Base-by-base conservation (phyloP, 164 flowering plant genomes). In the Nymphaea colorata region DNA sequence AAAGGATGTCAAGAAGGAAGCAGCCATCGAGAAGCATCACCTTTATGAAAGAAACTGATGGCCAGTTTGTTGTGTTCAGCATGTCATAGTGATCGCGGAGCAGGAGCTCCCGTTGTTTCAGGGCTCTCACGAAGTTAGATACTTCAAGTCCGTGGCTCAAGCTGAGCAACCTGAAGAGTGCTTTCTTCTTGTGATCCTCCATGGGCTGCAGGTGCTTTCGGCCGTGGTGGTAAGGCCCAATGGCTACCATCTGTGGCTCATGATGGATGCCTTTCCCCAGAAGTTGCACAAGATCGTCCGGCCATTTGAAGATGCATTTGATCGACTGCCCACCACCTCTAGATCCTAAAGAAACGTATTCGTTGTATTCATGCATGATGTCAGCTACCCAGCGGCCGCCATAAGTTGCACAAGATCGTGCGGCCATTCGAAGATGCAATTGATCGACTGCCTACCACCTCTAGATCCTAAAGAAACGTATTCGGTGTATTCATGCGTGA, bases 21-120 rank as follows among this genome's bases (percentile, higher is more conserved):
- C 72, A 72, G 18, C 69, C 75, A 16, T 72, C 78, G 10, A 51
- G 15, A 16, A 76, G 43, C 75, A 76, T 72, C 62, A 70, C 36
- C n/a, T 59, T 42, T 8, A 64, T 4, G 45, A 70, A 74, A 10
- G 4, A 57, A 43, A 45, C 41, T 4, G 4, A 4, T 11, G 69
- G 57, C 41, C 7, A 25, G 68, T 61, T 25, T 25, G 36, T 42
- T 5, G 6, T 59, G 5, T 44, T 25, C 4, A 43, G 43, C 4
- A 51, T 66, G 18, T 45, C 51, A 17, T 57, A 61, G 36, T 25
- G 36, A 3, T 41, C 69, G 66, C 16, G 61, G 62, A 67, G 6
- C 10, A 42, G 51, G 2, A 2, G 16, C 55, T 14, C 69, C 25
- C 42, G 44, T 10, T 17, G 18, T 17, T 4, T 25, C 18, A 43